phyloP scores from a whole-genome alignment of 345 rosid genomes.

The Bretschneidera sinensis region DNA sequence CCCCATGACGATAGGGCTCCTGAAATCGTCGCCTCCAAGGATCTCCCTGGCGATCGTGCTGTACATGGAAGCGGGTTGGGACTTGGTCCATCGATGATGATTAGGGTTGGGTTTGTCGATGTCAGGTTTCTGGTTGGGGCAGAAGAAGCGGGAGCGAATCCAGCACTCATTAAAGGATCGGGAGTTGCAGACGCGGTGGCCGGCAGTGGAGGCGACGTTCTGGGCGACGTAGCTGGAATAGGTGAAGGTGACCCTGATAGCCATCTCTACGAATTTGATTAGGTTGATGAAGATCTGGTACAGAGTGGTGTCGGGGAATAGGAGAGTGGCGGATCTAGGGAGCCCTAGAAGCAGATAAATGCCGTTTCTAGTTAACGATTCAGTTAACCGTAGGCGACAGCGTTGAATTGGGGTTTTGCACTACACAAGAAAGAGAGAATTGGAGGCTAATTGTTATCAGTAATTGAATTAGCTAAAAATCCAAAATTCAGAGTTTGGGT shows the following conservation, averaged over 20 bases:
- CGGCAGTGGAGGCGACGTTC: conserved; percentile 49
- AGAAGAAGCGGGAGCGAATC: conserved; percentile 42
- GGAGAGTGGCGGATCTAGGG: conserved; percentile 15
- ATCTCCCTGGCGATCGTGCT: conserved; percentile 45
- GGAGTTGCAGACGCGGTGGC: conserved; percentile 40
- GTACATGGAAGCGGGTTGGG: conserved; percentile 27
- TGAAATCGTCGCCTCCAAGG: conserved; percentile 33
- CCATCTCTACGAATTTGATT: conserved; percentile 44
- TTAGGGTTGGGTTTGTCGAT: conserved; percentile 25
- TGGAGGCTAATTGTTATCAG: conserved; percentile 10
- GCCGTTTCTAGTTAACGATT: conserved; percentile 19
- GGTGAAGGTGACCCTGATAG: conserved; percentile 61
- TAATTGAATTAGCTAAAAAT: background rate
- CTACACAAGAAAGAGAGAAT: conserved; percentile 12
- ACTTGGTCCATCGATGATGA: conserved; percentile 12
- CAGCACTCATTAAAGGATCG: conserved; percentile 51
- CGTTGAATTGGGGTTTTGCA: conserved; percentile 24
- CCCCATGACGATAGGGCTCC: conserved; percentile 41
- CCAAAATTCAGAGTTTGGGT: background rate
- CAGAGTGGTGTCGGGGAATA: conserved; percentile 39
- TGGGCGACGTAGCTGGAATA: conserved; percentile 66
- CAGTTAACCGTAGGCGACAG: conserved; percentile 18
- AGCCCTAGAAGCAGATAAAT: conserved; percentile 26
- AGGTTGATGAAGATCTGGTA: conserved; percentile 39
- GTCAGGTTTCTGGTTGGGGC: conserved; percentile 35